A percentile compares a stretch with the other conserved stretches of the same genome.
phyloP scores from a whole-genome alignment of 1,139 yeast genomes.

The Saccharomycopsis hybrid region DNA sequence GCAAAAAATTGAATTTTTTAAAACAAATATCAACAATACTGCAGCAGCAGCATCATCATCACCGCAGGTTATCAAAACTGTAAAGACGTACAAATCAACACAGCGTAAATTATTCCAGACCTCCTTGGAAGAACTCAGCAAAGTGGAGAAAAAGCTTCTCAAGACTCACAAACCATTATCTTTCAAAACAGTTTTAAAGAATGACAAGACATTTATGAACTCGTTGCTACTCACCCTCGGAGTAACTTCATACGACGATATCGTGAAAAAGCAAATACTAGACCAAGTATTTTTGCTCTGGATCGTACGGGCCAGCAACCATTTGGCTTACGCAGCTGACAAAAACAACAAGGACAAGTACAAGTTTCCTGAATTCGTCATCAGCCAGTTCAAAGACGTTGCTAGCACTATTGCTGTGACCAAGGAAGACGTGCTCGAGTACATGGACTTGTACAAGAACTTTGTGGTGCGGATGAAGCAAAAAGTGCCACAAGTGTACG shows the following conservation, averaged over 20 bases:
- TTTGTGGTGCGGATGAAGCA: conserved; percentile 47
- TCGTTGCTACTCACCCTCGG: conserved; percentile 48
- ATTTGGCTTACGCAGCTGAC: background rate
- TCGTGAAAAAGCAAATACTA: conserved; percentile 41
- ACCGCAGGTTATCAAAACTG: conserved; percentile 25
- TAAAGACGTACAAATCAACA: conserved; percentile 36
- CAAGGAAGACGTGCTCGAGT: conserved; percentile 48
- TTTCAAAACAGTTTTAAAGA: conserved; percentile 51
- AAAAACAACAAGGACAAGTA: conserved; percentile 31
- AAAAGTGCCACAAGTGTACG: conserved; percentile 56
- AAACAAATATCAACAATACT: conserved; percentile 21
- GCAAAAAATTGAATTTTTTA: conserved; percentile 37
- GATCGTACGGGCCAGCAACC: conserved; percentile 54
- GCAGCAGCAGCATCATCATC: conserved; percentile 22
- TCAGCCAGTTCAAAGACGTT: conserved; percentile 38
- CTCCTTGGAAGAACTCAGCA: conserved; percentile 42
- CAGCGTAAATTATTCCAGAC: conserved; percentile 44
- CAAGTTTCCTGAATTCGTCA: conserved; percentile 46
- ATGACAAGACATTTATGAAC: conserved; percentile 39
- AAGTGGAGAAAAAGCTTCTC: conserved; percentile 44
- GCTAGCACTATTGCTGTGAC: conserved; percentile 34
- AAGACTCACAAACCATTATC: conserved; percentile 40
- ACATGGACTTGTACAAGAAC: conserved; percentile 45
- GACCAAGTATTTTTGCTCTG: conserved; percentile 60
- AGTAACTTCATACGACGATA: conserved; percentile 45